Evolutionary conservation across 2,329 filamentous ascomycete species (phyloP), one percentile per base, ranked within the genome.

Genomic region (Xylariaceae sp.): DNA sequence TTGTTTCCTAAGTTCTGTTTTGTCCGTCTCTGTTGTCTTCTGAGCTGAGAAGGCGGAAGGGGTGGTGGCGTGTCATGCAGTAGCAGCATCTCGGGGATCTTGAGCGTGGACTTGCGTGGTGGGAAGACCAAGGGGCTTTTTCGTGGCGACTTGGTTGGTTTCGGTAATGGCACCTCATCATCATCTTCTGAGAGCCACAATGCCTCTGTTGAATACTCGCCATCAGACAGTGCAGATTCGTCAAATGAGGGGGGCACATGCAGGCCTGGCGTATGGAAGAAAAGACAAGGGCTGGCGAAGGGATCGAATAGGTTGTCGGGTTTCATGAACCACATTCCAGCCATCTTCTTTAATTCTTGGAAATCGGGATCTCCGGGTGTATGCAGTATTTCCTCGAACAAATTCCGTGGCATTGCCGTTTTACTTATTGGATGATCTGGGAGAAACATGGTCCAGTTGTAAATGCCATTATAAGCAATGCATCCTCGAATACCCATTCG

Each of bases 361-460:
- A 78, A 68, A 11, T 69, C 68, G 22, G 68, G 56, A 14, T 72
- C 66, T 7, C 54, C 55, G 1, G 64, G 61, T 33, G 53, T 60
- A 5, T 59, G 47, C 10, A 60, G 47, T 9, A 61, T 53, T 10
- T 61, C 56, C 7, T 65, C 57, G 2, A 58, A 36, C 6, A 61
- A 33, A 38, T 60, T 50, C 44, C 16, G 12, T 16, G 45, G 22
- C 22, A 28, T 28, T 5, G 22, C 22, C 40, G 31, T 50, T 28
- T 54, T 62, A 58, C 81, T 75, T 54, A 75, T 66, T 6, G 71
- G 73, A 51, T 83, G 78, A 56, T 78, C 74, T 0, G 78, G 78
- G 11, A 83, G 72, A 53, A 84, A 81, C 64, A 73, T 79, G 51
- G 81, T 82, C 83, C 83, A 86, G 69, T 86, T 79, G 68, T 83